A percentile compares a stretch with the other conserved stretches of the same genome.
These are phyloP conservation scores for Neurospora sublineolata DNA, from an alignment of 495 filamentous ascomycete genomes.

Conservation along the genomic window DNA sequence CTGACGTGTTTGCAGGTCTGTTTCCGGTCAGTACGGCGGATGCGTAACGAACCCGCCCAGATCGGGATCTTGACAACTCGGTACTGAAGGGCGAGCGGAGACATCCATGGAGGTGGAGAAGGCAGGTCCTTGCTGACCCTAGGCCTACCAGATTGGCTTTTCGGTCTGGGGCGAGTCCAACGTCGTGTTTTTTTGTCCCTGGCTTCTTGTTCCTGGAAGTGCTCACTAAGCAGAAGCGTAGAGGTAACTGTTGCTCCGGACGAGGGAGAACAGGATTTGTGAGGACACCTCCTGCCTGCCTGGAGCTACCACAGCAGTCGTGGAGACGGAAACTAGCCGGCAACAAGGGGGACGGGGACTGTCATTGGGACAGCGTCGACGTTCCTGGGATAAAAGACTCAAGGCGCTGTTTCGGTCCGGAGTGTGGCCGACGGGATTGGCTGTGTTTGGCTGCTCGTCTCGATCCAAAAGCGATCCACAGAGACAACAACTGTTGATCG, in stretches of 20 bases:
- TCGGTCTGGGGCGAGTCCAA: not conserved
- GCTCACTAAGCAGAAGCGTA: not conserved
- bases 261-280: not conserved
- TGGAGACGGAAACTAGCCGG: not conserved
- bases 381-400: not conserved
- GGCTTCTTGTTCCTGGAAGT: not conserved
- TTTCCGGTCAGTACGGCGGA: not conserved
- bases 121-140: not conserved
- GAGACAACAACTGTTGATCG: not conserved
- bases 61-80: not conserved
- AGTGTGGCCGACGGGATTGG: not conserved
- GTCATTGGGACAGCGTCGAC: not conserved
- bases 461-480: not conserved
- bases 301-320: not conserved
- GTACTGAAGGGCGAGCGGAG: not conserved
- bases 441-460: not conserved
- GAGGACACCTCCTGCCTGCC: not conserved
- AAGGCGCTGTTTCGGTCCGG: not conserved
- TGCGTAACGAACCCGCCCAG: not conserved
- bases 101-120: not conserved
- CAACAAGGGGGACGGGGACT: constrained; percentile 11
- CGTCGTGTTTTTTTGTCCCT: not conserved
- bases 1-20: not conserved
- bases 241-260: not conserved
- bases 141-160: not conserved